A percentile compares a stretch with the other conserved stretches of the same genome.
phyloP scores from a whole-genome alignment of 2,329 filamentous ascomycete genomes.

The Verticillium dahliae region DNA sequence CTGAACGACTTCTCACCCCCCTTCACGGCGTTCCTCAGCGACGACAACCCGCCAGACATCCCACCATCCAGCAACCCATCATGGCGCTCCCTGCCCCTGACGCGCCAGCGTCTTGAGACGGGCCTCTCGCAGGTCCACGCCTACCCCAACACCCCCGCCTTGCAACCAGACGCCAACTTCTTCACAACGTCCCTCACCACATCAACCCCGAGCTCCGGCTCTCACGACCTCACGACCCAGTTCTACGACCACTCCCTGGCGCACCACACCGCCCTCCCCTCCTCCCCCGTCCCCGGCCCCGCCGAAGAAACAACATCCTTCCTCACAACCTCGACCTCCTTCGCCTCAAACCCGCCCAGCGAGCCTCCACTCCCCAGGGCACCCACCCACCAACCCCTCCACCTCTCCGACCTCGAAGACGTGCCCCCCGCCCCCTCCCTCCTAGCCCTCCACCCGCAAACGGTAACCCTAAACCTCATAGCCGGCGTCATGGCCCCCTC shows the following conservation, averaged over 20 bases:
- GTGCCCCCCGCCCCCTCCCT: conserved; percentile 65
- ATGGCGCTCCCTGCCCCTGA: conserved; percentile 50
- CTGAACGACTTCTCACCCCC: conserved; percentile 15
- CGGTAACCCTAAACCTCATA: conserved; percentile 76
- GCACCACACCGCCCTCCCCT: conserved; percentile 58
- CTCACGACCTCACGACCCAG: conserved; percentile 37
- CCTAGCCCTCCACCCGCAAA: conserved; percentile 65
- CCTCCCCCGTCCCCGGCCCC: conserved; percentile 32
- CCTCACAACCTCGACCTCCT: conserved; percentile 26
- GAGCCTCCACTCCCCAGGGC: conserved; percentile 3
- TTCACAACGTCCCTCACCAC: conserved; percentile 31
- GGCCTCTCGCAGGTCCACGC: conserved; percentile 46
- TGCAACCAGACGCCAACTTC: conserved; percentile 30
- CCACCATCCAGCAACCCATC: conserved; percentile 19
- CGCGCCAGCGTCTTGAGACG: conserved; percentile 37
- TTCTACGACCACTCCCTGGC: conserved; percentile 77
- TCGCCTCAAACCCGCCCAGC: conserved; percentile 23
- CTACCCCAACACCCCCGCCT: conserved; percentile 19
- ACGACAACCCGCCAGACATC: background rate
- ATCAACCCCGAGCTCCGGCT: conserved; percentile 22
- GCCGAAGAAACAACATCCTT: conserved; percentile 21
- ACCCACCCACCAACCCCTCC: conserved; percentile 23
- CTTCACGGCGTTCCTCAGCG: conserved; percentile 12
- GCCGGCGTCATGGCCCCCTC: conserved; percentile 70
- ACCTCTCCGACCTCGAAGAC: conserved; percentile 58